These are phyloP conservation scores for Aspergillus persii DNA, from an alignment of 2,329 filamentous ascomycete genomes.

Conservation along the genomic window DNA sequence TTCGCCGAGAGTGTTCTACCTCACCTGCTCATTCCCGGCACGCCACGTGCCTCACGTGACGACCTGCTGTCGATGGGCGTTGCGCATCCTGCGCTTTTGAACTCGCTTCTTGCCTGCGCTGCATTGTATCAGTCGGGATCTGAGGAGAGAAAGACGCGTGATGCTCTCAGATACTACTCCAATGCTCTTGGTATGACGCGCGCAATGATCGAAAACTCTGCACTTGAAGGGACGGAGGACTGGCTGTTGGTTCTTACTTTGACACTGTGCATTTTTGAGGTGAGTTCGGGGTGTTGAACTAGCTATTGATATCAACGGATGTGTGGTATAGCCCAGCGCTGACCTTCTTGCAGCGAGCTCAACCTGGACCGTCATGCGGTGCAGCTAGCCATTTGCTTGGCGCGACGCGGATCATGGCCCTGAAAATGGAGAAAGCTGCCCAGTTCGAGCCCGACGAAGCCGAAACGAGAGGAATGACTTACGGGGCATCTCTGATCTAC, in stretches of 20 bases:
- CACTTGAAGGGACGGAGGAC: slow-evolving; percentile 2
- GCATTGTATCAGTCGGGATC: not conserved
- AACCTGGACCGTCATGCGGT: not conserved
- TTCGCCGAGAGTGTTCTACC: not conserved
- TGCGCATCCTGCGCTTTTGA: not conserved
- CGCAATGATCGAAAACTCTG: slow-evolving; percentile 1
- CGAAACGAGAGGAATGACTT: not conserved
- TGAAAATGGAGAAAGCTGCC: not conserved
- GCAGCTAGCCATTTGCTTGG: not conserved
- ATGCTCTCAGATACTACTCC: slow-evolving; percentile 4
- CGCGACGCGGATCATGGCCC: slow-evolving; percentile 1
- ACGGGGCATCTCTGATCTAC: slow-evolving; percentile 1
- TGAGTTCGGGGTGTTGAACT: not conserved
- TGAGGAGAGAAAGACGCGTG: not conserved
- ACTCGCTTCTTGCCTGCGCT: slow-evolving; percentile 3
- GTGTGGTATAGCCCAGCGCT: not conserved
- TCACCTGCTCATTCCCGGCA: slow-evolving; percentile 1
- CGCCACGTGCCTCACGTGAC: not conserved
- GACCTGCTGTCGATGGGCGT: not conserved
- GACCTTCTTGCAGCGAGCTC: not conserved
- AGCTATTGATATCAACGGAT: not conserved
- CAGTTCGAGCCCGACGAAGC: not conserved
- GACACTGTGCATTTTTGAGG: slow-evolving; percentile 4
- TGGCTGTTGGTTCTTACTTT: slow-evolving; percentile 2
- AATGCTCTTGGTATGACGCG: not conserved